Base-by-base conservation (phyloP, 176 grass and related monocot species). In the Oryza australiensis region DNA sequence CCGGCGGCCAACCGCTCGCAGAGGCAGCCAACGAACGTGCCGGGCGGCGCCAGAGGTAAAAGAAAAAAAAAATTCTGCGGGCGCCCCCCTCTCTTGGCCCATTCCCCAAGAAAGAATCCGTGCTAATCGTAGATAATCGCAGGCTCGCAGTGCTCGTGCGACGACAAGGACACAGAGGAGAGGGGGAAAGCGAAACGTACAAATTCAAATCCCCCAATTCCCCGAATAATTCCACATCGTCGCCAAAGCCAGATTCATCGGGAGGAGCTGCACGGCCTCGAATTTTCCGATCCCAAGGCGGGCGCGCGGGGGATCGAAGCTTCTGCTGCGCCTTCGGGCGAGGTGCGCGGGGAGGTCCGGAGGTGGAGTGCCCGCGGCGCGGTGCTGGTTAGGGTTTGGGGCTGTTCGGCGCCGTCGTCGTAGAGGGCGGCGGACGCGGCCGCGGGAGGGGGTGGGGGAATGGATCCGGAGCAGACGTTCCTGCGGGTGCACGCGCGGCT, bases 391-490 rank as follows among this genome's bases (percentile, higher is more conserved):
- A 85, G 82, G 87, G 77, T 85, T 89, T 74, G 83, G 83, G 20
- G 71, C 65, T 11, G n/a, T n/a, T n/a, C n/a, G n/a, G n/a, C n/a
- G n/a, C n/a, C 53, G 72, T 26, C 65, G 66, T n/a, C 64, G 49
- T 18, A 22, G 71, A n/a, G 49, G 41, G 26, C 71, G 71, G 20
- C n/a, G 79, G 28, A 74, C 37, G 62, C 43, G 69, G 37, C 60
- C 20, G 26, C 10, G 32, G 32, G 72, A 16, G 65, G 62, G 3
- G 14, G 35, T 20, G 7, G 20, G 3, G 32, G 48, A 64, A 99
- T 99, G 96, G 96, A 99, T 95, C 91, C 96, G 73, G 96, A 99
- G 87, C 93, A 93, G 89, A 99, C 93, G 71, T 99, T 93, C 84
- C 93, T 99, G 45, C 88, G 96, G 75, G 93, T 99, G 74, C 96